Base-by-base conservation (phyloP, 2,329 filamentous ascomycete genomes). In the Plectosphaerella plurivora region DNA sequence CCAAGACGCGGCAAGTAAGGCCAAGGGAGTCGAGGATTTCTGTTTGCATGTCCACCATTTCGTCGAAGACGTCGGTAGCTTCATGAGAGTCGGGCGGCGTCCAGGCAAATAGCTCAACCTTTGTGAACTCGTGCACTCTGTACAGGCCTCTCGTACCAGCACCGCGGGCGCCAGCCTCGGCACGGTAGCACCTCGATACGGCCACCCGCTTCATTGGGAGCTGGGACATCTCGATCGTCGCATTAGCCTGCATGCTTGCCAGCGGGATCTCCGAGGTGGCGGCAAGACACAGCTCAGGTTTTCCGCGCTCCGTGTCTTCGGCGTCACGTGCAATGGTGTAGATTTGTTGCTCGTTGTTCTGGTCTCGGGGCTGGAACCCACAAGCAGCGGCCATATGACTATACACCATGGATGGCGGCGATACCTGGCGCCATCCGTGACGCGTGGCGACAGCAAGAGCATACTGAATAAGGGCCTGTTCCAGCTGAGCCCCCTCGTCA, bases 71-170 rank as follows among this genome's bases (percentile, higher is more conserved):
- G 0, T 79, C 73, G 8, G 78, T 73, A 0, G 83, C 74, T 41
- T 68, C 65, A 33, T 63, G 65, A 3, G 62, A 53, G 50, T 83
- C 77, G 2, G 89, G 83, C 28, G 78, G 62, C 5, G 90, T 88
- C 94, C 94, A 99, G 0, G 88, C 91, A 66, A 99, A 97, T 77
- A 99, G 86, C 70, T 99, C 94, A 0, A 99, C 93, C 68, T 99
- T 99, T 25, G 91, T 96, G 71, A 99, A 99, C 71, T 99, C 94
- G 71, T 99, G 94, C 4, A 99, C 94, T 25, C 94, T 87, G 72
- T 97, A 99, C 2, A 99, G 75, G 5, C 94, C 94, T 72, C 96
- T 97, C 2, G 92, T 96, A 61, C 94, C 90, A 22, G 88, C 86
- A 28, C 94, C 94, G 39, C 93, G 81, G 1, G 91, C 89, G 33